Conservation (phyloP, 352 stramenopile species). For the Halophytophthora batemanensis region DNA sequence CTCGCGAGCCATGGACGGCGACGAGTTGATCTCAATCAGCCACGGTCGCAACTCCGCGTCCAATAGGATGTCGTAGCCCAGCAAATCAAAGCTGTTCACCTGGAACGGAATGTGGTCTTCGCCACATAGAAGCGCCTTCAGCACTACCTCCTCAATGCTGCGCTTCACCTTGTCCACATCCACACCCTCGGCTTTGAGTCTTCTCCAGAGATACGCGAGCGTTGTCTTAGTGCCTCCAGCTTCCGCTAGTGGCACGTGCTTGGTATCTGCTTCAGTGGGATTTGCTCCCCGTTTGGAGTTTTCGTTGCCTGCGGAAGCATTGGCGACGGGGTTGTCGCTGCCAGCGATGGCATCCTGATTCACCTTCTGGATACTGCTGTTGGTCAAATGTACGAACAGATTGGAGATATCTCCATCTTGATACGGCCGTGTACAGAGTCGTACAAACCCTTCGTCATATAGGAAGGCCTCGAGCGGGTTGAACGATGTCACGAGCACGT, state of each 20-base stretch:
- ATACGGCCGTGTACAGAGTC: constrained; percentile 87
- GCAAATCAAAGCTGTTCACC: constrained; percentile 93
- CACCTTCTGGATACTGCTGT: constrained; percentile 92
- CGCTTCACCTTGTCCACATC: constrained; percentile 66
- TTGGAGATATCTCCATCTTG: constrained; percentile 67
- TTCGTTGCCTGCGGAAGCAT: constrained; percentile 8
- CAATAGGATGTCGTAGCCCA: constrained; percentile 94
- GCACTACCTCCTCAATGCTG: constrained; percentile 72
- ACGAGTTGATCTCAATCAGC: constrained; percentile 96
- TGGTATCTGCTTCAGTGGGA: constrained; percentile 23
- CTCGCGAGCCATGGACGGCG: constrained; percentile 89
- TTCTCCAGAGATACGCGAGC: constrained; percentile 70
- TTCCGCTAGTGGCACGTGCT: constrained; percentile 36
- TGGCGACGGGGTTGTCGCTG: constrained; percentile 24
- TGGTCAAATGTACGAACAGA: constrained; percentile 93
- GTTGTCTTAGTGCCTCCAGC: constrained; percentile 82
- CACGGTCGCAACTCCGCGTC: constrained; percentile 88
- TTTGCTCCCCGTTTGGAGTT: background rate
- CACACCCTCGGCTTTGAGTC: constrained; percentile 59
- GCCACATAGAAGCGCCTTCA: constrained; percentile 85
- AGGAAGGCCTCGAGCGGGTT: constrained; percentile 92
- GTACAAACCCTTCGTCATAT: constrained; percentile 92
- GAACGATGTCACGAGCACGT: constrained; percentile 94
- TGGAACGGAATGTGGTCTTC: constrained; percentile 90
- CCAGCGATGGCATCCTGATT: constrained; percentile 50